Base-by-base conservation (phyloP, 345 rosid genomes). In the Ailanthus altissimus region DNA sequence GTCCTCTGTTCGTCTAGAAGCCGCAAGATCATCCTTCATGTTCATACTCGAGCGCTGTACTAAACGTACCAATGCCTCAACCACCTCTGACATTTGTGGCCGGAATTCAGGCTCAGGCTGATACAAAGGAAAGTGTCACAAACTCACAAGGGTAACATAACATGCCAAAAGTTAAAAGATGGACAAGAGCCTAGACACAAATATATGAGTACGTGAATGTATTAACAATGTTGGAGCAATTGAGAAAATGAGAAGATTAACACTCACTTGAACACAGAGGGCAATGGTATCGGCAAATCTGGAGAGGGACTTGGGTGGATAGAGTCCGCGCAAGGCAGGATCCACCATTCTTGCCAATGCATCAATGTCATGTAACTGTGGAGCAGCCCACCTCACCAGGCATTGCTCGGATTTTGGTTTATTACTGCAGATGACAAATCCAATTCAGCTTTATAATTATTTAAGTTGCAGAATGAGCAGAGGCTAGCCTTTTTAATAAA, bases 281-380 rank as follows among this genome's bases (percentile, higher is more conserved):
- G 94, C 90, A 69, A 94, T 88, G 51, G 87, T 76, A 62, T 93
- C 95, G 3, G 98, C 97, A 67, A 94, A 93, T 76, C 91, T 47
- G 8, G 98, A 88, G 77, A 94, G 83, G 8, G 98, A 87, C 79
- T 88, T 94, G 70, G 90, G 92, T 81, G 94, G 84, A 69, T 88
- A 94, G n/a, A 94, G 91, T 56, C 98, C 98, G 6, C 97, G 90
- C 78, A 94, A 81, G 5, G 98, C 94, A 23, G 98, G 98, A 74
- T 94, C 98, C 18, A 84, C 98, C 95, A 94, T 91, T 54, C 76
- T 87, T 63, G 26, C 77, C 76, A 94, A 77, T 72, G 95, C 93
- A 10, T 88, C 89, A 45, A 83, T 81, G 83, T 91, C 94, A 70
- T 88, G 92, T 25, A 94, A 89, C 75, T 87, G 89, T 13, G 97